A percentile compares a stretch with the other conserved stretches of the same genome.
phyloP scores from a whole-genome alignment of 2,329 filamentous ascomycete genomes.

The Colletotrichum lindemuthianum region DNA sequence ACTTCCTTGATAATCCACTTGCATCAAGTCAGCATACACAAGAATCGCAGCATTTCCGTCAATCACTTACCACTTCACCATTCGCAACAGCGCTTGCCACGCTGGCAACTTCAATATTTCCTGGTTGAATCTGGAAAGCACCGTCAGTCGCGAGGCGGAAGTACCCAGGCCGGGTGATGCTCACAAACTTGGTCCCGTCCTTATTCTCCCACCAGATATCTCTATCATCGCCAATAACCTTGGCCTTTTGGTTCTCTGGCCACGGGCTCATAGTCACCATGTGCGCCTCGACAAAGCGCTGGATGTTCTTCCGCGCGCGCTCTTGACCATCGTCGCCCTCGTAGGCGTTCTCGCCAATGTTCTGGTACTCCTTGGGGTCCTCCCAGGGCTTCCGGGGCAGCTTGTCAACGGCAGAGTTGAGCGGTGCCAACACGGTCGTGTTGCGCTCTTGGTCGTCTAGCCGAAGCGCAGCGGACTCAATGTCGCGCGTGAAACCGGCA shows the following conservation, averaged over 20 bases:
- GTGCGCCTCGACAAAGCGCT: conserved; percentile 86
- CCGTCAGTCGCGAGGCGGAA: conserved; percentile 4
- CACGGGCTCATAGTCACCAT: conserved; percentile 81
- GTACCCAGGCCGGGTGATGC: conserved; percentile 39
- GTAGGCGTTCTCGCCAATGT: conserved; percentile 76
- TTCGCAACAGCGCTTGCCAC: conserved; percentile 83
- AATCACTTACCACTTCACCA: conserved; percentile 75
- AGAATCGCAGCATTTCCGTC: background rate
- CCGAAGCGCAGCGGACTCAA: conserved; percentile 73
- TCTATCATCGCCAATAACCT: conserved; percentile 70
- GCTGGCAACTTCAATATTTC: conserved; percentile 78
- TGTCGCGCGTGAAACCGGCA: conserved; percentile 80
- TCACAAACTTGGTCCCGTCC: conserved; percentile 73
- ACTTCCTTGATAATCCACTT: conserved; percentile 74
- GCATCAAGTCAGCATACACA: conserved; percentile 30
- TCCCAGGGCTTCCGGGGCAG: conserved; percentile 91
- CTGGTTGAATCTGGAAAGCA: conserved; percentile 75
- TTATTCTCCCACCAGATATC: conserved; percentile 86
- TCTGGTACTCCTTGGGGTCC: conserved; percentile 76
- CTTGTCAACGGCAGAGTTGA: conserved; percentile 81
- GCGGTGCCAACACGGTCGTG: conserved; percentile 86
- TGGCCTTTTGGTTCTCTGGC: conserved; percentile 71
- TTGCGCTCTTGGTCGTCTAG: conserved; percentile 74
- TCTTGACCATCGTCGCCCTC: conserved; percentile 79
- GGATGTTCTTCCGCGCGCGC: conserved; percentile 79